These are phyloP conservation scores for Pythium phragmiticola DNA, from an alignment of 352 stramenopile species.

Conservation along the genomic window DNA sequence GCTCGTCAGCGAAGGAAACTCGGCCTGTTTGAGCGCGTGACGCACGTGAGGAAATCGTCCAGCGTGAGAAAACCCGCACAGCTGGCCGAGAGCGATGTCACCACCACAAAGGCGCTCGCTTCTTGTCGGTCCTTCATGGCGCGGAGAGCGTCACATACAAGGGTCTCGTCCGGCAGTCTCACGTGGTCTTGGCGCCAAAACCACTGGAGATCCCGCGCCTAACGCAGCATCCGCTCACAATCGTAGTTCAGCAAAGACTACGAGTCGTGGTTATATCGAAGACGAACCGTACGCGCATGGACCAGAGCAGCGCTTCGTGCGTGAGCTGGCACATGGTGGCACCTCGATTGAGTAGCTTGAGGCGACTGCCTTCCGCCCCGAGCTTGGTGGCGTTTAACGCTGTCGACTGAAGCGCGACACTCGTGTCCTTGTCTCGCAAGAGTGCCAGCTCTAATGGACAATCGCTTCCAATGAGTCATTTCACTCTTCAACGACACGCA, in stretches of 20 bases:
- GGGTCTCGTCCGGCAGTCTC: constrained; percentile 29
- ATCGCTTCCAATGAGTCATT: neutral
- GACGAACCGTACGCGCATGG: constrained; percentile 11
- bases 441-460: constrained; percentile 3
- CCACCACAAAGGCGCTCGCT: constrained; percentile 27
- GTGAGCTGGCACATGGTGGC: constrained; percentile 23
- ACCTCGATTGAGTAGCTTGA: constrained; percentile 25
- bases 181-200: constrained; percentile 48
- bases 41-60: constrained; percentile 27
- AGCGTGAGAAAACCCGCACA: constrained; percentile 37
- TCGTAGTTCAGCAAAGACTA: neutral
- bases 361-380: neutral
- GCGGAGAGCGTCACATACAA: constrained; percentile 34
- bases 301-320: constrained; percentile 23
- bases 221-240: neutral
- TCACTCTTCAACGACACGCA: neutral
- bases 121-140: constrained; percentile 31
- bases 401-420: neutral
- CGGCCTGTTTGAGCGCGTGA: neutral
- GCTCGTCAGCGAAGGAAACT: too few relatives aligned
- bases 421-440: neutral
- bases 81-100: constrained; percentile 7
- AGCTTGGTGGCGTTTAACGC: neutral
- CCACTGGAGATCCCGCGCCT: constrained; percentile 41
- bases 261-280: neutral